A percentile compares a stretch with the other conserved stretches of the same genome.
Evolutionary conservation across 2,329 filamentous ascomycete genomes (phyloP).

Genomic region (Cercospora sojina): DNA sequence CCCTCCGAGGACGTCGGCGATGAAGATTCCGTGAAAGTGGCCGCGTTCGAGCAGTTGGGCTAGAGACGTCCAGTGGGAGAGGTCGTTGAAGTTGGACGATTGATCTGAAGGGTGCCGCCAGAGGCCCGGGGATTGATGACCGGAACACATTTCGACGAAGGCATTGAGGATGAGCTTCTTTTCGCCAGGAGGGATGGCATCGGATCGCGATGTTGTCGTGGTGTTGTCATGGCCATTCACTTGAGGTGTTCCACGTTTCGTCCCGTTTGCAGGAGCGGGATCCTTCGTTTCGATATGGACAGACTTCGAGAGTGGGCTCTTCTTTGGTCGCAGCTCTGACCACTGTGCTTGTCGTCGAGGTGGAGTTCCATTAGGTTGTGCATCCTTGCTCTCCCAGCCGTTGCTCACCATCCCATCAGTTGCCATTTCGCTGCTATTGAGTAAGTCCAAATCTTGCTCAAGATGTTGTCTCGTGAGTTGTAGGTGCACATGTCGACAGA

Average conservation of each 20-base stretch:
- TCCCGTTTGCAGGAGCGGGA: background rate
- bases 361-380: background rate
- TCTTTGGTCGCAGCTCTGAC: conserved; percentile 1
- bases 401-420: background rate
- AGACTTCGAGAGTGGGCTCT: background rate
- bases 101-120: conserved; percentile 66
- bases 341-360: conserved; percentile 8
- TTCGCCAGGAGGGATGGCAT: conserved; percentile 23
- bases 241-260: background rate
- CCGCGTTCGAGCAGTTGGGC: conserved; percentile 60
- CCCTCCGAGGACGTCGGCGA: conserved; percentile 64
- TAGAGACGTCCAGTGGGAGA: conserved; percentile 61
- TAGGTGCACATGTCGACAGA: background rate
- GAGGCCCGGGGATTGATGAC: conserved; percentile 57
- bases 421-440: background rate
- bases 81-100: conserved; percentile 60
- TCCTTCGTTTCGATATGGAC: background rate
- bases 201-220: background rate
- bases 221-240: background rate
- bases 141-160: conserved; percentile 43
- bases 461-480: background rate
- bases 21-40: conserved; percentile 66
- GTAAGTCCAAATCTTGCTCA: background rate
- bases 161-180: conserved; percentile 46
- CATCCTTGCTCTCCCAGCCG: background rate